Conservation (phyloP, 768 basidiomycete genomes). For the Multifurca ochricompacta region DNA sequence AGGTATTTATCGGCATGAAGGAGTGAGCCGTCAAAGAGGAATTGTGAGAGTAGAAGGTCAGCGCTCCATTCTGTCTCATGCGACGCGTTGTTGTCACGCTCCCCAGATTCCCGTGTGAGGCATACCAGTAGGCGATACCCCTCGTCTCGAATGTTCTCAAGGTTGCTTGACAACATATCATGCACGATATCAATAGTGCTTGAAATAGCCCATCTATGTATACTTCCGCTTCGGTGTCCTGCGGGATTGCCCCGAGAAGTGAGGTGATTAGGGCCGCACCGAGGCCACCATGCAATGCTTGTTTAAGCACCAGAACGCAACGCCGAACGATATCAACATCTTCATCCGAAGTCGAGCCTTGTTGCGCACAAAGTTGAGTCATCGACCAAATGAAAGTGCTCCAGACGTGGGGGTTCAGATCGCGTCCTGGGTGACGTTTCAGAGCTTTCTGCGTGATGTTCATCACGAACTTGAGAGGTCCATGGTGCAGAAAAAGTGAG, state of each 20-base stretch:
- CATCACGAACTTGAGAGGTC: conserved; percentile 15
- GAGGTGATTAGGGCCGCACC: conserved; percentile 9
- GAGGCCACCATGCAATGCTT: conserved; percentile 6
- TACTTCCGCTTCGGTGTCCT: background rate
- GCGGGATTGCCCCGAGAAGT: background rate
- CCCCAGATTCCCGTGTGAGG: background rate
- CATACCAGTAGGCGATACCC: background rate
- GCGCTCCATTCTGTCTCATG: background rate
- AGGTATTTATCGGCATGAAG: conserved; percentile 7
- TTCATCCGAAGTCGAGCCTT: background rate
- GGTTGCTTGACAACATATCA: conserved; percentile 14
- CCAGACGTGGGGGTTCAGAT: conserved; percentile 15
- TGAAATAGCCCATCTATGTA: background rate
- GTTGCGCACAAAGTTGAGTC: conserved; percentile 11
- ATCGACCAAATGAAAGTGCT: conserved; percentile 18
- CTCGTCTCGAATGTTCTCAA: background rate
- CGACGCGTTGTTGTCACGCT: background rate
- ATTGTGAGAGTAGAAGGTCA: background rate
- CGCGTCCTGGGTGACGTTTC: conserved; percentile 11
- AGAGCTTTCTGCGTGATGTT: conserved; percentile 5
- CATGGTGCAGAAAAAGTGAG: conserved; percentile 9
- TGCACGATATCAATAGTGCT: conserved; percentile 3
- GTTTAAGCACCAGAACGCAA: conserved; percentile 12
- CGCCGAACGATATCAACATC: conserved; percentile 4
- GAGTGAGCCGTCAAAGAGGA: conserved; percentile 11